Evolutionary conservation across 805 yeast species (phyloP).

Genomic region (Pichia eremophila): DNA sequence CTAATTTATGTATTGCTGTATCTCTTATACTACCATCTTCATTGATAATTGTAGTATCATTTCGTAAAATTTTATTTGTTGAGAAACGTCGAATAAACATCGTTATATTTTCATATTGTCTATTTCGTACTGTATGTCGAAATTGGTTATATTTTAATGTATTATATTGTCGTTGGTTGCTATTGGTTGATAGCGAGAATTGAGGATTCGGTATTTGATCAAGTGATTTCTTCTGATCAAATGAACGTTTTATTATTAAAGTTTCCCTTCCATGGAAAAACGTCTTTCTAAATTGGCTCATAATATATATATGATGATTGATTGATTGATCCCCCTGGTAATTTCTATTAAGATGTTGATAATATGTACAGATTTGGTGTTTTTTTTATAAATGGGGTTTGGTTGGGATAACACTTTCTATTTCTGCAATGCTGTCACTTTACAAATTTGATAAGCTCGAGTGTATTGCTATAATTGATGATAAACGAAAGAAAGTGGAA

Average conservation of each 20-base stretch:
- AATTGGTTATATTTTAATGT: constrained; percentile 1
- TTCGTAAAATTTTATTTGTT: constrained; percentile 10
- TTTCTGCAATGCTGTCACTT: no score
- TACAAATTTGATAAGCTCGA: no score
- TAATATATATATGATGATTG: no score
- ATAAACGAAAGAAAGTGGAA: no score
- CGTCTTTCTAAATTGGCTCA: neutral
- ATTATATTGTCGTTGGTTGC: neutral
- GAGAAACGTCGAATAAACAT: constrained; percentile 13
- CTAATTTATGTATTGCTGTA: neutral
- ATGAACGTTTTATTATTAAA: neutral
- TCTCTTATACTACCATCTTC: constrained; percentile 7
- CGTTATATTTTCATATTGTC: neutral
- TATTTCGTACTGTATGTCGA: neutral
- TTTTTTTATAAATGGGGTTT: no score
- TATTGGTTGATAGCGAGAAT: neutral
- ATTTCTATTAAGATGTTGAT: no score
- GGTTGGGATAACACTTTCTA: no score
- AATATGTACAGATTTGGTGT: no score
- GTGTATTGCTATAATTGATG: no score
- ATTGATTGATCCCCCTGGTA: no score
- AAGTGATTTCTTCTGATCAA: neutral
- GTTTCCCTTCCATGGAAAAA: neutral
- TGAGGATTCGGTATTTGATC: neutral
- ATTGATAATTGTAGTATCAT: constrained; percentile 17